Base-by-base conservation (phyloP, 768 basidiomycete species). In the Tulasnella sp. region DNA sequence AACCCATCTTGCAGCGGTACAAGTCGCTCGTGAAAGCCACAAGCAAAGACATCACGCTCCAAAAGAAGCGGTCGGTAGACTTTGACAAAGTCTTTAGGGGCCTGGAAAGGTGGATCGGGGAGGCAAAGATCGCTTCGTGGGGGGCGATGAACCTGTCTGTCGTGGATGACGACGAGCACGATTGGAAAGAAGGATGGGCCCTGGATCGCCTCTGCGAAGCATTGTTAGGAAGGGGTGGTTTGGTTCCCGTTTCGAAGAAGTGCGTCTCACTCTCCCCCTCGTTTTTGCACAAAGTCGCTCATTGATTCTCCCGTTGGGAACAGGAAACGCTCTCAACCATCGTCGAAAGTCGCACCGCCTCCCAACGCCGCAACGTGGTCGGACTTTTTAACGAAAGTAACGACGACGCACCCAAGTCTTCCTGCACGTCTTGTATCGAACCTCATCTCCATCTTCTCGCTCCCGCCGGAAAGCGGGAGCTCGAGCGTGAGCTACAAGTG, bases 211-310 rank as follows among this genome's bases (percentile, higher is more conserved):
- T 99, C 2, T 92, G 91, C 77, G 90, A 92, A 71, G 88, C 85
- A 0, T 85, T 99, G 18, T 82, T 94, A 74, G 91, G 90, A 79
- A 90, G 88, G 80, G 95, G 95, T 14, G 90, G 87, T 14, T 86
- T 98, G 10, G 92, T 98, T 4, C 96, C 97, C 10, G 82, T 93
- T 2, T 92, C 95, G 1, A 94, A 91, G 86, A 96, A 92, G 97
- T 97, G 81, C 81, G 89, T 72, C 3, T 34, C 19, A 39, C 39
- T 21, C 0, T 78, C 5, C 10, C 8, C 79, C 21, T 42, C 79
- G 77, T n/a, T 84, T n/a, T n/a, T n/a, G n/a, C n/a, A n/a, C n/a
- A n/a, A n/a, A n/a, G n/a, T n/a, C n/a, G n/a, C n/a, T n/a, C n/a
- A n/a, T n/a, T n/a, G n/a, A n/a, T n/a, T n/a, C n/a, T n/a, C n/a